A percentile compares a stretch with the other conserved stretches of the same genome.
Evolutionary conservation across 768 basidiomycete genomes (phyloP).

Genomic region (Tricholoma saponaceum): DNA sequence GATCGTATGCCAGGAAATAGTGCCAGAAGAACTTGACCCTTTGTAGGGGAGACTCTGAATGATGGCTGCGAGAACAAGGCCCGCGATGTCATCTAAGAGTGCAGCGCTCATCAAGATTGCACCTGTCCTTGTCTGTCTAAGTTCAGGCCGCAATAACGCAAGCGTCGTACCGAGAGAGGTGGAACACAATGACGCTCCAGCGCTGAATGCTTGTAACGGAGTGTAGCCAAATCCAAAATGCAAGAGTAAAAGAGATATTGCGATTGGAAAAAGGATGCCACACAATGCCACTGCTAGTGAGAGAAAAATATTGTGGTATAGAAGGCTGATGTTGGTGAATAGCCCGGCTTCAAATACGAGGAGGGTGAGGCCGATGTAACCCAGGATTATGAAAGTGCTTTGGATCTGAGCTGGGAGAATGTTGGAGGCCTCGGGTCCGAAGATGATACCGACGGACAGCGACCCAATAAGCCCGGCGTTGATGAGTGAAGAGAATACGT

Average conservation of each 20-base stretch:
- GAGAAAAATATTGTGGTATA: slow-evolving; percentile 43
- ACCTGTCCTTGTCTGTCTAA: slow-evolving; percentile 48
- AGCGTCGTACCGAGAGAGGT: slow-evolving; percentile 69
- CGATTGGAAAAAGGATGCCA: slow-evolving; percentile 50
- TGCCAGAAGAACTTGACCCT: slow-evolving; percentile 5
- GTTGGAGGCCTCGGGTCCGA: slow-evolving; percentile 44
- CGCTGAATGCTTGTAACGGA: slow-evolving; percentile 48
- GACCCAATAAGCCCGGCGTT: slow-evolving; percentile 49
- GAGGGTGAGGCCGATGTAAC: slow-evolving; percentile 44
- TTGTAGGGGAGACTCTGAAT: slow-evolving; percentile 36
- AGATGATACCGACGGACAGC: slow-evolving; percentile 51
- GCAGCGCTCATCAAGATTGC: slow-evolving; percentile 59
- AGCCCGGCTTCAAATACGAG: slow-evolving; percentile 61
- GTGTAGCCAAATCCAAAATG: slow-evolving; percentile 36
- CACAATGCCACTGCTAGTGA: slow-evolving; percentile 46
- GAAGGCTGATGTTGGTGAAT: slow-evolving; percentile 40
- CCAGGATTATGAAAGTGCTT: slow-evolving; percentile 38
- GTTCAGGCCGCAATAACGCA: slow-evolving; percentile 46
- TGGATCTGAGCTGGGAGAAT: slow-evolving; percentile 40
- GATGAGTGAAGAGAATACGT: slow-evolving; percentile 33
- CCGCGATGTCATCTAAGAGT: slow-evolving; percentile 61
- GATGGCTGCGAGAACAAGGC: slow-evolving; percentile 55
- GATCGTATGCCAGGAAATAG: slow-evolving; percentile 32
- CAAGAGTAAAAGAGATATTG: slow-evolving; percentile 42
- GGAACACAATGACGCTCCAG: slow-evolving; percentile 57